Conservation (phyloP, 805 yeast genomes). For the Metschnikowia similis region DNA sequence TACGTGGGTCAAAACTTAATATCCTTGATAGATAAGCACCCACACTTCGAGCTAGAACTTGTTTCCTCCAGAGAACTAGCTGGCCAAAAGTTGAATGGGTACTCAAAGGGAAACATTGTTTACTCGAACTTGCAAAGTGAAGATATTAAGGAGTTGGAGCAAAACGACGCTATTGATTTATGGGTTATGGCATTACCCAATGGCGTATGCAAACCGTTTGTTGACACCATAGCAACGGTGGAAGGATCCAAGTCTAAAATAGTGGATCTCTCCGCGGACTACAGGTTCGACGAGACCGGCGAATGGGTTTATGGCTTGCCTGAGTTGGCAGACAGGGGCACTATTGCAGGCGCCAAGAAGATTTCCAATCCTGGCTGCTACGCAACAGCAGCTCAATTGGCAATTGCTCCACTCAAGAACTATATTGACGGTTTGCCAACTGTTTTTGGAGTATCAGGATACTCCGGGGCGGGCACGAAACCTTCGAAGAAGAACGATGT, state of each 20-base stretch:
- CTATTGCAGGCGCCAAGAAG: constrained; percentile 66
- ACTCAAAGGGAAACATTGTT: constrained; percentile 71
- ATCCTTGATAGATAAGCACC: constrained; percentile 80
- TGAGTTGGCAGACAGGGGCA: constrained; percentile 69
- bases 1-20: constrained; percentile 93
- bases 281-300: constrained; percentile 83
- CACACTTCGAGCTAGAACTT: constrained; percentile 80
- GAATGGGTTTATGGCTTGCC: constrained; percentile 96
- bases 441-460: constrained; percentile 94
- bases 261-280: constrained; percentile 92
- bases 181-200: constrained; percentile 99
- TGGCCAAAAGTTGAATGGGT: constrained; percentile 84
- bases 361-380: constrained; percentile 98
- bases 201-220: constrained; percentile 90
- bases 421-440: constrained; percentile 70
- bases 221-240: constrained; percentile 70
- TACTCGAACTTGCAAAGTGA: constrained; percentile 86
- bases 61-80: constrained; percentile 93
- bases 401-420: constrained; percentile 80
- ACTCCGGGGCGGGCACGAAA: constrained; percentile 99
- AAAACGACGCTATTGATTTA: constrained; percentile 74
- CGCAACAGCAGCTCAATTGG: constrained; percentile 96
- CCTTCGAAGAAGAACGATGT: constrained; percentile 95
- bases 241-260: constrained; percentile 68
- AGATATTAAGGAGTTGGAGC: constrained; percentile 77